phyloP scores from a whole-genome alignment of 495 filamentous ascomycete genomes.

The Penicillium chermesinum region DNA sequence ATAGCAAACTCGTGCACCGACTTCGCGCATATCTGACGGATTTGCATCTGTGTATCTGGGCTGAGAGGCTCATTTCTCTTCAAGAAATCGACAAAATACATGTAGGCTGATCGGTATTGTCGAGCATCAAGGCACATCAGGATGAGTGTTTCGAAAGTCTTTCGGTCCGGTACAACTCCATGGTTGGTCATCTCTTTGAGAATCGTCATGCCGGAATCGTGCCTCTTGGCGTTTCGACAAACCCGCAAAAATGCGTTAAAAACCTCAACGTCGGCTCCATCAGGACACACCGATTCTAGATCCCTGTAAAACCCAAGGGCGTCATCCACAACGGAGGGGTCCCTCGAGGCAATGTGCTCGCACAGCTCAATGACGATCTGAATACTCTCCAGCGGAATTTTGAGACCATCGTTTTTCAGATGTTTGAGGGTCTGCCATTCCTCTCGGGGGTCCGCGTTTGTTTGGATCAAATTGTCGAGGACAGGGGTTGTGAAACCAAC shows the following conservation, averaged over 20 bases:
- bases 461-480: conserved; percentile 34
- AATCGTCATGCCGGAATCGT: conserved; percentile 60
- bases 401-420: conserved; percentile 31
- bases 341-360: conserved; percentile 20
- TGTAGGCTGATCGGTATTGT: conserved; percentile 35
- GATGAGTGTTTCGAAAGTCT: conserved; percentile 66
- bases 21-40: conserved; percentile 24
- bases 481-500: conserved; percentile 56
- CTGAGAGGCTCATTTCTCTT: conserved; percentile 19
- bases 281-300: conserved; percentile 55
- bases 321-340: conserved; percentile 31
- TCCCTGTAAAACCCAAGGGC: conserved; percentile 68
- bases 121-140: conserved; percentile 52
- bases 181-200: conserved; percentile 68
- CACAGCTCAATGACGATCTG: conserved; percentile 30
- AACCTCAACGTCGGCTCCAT: conserved; percentile 53
- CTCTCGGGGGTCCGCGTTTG: conserved; percentile 26
- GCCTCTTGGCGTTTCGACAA: conserved; percentile 46
- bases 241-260: conserved; percentile 66
- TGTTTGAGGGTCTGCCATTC: conserved; percentile 51
- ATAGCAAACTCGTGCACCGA: conserved; percentile 29
- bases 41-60: conserved; percentile 20
- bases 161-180: conserved; percentile 50
- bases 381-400: conserved; percentile 31
- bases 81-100: conserved; percentile 37